These are phyloP conservation scores for Hippophae tibetana DNA, from an alignment of 306 rosid species.

Conservation along the genomic window DNA sequence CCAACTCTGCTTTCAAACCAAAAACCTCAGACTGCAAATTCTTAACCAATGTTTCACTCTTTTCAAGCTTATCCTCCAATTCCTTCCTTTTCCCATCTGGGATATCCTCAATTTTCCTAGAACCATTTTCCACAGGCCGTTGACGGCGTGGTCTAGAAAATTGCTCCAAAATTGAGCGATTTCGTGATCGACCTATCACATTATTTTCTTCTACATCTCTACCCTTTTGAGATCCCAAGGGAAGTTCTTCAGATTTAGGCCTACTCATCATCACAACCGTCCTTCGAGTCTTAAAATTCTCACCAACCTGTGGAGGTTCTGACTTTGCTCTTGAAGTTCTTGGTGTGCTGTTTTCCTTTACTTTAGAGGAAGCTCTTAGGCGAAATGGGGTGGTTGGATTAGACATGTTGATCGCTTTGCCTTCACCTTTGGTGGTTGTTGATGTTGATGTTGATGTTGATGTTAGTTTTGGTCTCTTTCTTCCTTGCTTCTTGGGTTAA, in stretches of 20 bases:
- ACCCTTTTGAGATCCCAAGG: conserved; percentile 39
- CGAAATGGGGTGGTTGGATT: conserved; percentile 32
- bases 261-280: conserved; percentile 22
- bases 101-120: conserved; percentile 37
- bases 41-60: conserved; percentile 48
- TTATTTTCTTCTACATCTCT: conserved; percentile 34
- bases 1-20: conserved; percentile 61
- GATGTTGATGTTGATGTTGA: background rate
- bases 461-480: too few relatives aligned
- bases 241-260: conserved; percentile 39
- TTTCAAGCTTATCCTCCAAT: conserved; percentile 36
- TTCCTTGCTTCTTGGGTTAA: conserved; percentile 33
- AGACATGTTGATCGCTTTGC: conserved; percentile 28
- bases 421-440: conserved; percentile 15
- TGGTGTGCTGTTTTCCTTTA: conserved; percentile 33
- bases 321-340: conserved; percentile 31
- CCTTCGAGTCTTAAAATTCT: conserved; percentile 33
- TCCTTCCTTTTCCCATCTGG: conserved; percentile 36
- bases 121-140: conserved; percentile 22
- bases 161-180: conserved; percentile 34
- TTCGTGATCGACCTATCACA: conserved; percentile 23
- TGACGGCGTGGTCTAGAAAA: conserved; percentile 32
- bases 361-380: conserved; percentile 39
- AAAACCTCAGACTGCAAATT: conserved; percentile 48
- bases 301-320: conserved; percentile 35